Base-by-base conservation (phyloP, 305 asterid genomes). In the Fraxinus velutina region DNA sequence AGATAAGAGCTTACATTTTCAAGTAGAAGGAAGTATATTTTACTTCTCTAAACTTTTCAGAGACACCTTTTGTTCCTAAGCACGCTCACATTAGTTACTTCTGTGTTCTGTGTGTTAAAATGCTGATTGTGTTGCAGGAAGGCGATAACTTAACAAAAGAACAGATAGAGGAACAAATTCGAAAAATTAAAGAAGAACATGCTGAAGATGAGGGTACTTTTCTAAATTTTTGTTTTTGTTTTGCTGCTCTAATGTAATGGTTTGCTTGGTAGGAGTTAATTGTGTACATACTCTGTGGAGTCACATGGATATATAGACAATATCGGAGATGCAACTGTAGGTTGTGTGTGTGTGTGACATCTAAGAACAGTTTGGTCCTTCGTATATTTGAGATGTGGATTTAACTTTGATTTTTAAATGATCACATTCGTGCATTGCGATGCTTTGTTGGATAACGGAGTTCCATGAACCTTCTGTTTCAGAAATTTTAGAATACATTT, bases 161-260 rank as follows among this genome's bases (percentile, higher is more conserved):
- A 89, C 98, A 94, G 89, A 87, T 94, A 78, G 95, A 92, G 78
- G 98, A 93, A 33, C 93, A 94, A 86, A 92, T 96, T 82, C 89
- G 90, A 52, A 90, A 90, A 90, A 94, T 96, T 73, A 96, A 96
- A 91, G 98, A 85, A 83, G 91, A 86, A 24, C 99, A 94, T 84
- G 92, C 97, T 70, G 98, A 96, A 89, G 99, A 96, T 79, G 96
- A 96, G 83, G 98, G 99, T 96, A 90, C 77, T 76, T 84, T 24
- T 83, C 81, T 82, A 12, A 17, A 22, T 57, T 13, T 64, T 81
- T 70, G 1, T 1, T 6, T 75, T 44, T 29, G 21, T 55, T 57
- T 77, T 17, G 19, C 39, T 15, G 42, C 42, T 70, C 42, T 30
- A 70, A 12, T 32, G 2, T 37, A 17, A 66, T 30, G 21, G 62